Percentiles rank a stretch among this genome's conserved stretches.
These are phyloP conservation scores for Ophiostoma himal-ulmi DNA, from an alignment of 2,329 filamentous ascomycete species.

Conservation along the genomic window DNA sequence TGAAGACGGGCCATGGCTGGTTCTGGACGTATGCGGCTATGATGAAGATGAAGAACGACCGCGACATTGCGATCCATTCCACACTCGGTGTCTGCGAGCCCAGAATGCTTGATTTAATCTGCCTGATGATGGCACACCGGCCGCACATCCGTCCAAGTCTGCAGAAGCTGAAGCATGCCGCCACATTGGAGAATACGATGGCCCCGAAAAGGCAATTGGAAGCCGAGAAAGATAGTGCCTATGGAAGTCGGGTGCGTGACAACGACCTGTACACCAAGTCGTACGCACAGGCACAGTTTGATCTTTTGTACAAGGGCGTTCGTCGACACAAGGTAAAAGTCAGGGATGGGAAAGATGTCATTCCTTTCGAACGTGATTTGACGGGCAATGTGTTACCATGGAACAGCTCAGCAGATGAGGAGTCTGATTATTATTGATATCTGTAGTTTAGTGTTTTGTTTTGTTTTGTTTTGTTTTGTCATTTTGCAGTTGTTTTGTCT, in stretches of 20 bases:
- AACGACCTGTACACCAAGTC: constrained; percentile 9
- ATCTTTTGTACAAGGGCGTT: background rate
- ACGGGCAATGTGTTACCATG: background rate
- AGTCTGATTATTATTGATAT: constrained; percentile 20
- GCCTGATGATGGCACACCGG: constrained; percentile 21
- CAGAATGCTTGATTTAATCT: constrained; percentile 14
- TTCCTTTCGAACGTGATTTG: background rate
- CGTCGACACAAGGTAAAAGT: constrained; percentile 27
- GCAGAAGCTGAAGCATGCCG: background rate
- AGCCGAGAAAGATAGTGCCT: background rate
- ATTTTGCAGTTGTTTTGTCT: background rate
- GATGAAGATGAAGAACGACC: background rate
- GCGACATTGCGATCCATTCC: background rate
- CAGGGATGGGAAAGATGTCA: background rate
- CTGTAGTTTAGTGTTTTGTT: background rate
- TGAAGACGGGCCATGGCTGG: background rate
- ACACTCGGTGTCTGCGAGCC: constrained; percentile 10
- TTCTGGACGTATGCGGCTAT: constrained; percentile 22
- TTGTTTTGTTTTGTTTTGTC: background rate
- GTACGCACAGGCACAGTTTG: background rate
- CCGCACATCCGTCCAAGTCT: background rate
- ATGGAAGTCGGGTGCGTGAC: constrained; percentile 6
- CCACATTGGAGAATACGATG: background rate
- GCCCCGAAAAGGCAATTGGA: background rate
- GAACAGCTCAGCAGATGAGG: background rate